Evolutionary conservation across 257 asterid species (phyloP).

Genomic region (Marsdenia floribunda): DNA sequence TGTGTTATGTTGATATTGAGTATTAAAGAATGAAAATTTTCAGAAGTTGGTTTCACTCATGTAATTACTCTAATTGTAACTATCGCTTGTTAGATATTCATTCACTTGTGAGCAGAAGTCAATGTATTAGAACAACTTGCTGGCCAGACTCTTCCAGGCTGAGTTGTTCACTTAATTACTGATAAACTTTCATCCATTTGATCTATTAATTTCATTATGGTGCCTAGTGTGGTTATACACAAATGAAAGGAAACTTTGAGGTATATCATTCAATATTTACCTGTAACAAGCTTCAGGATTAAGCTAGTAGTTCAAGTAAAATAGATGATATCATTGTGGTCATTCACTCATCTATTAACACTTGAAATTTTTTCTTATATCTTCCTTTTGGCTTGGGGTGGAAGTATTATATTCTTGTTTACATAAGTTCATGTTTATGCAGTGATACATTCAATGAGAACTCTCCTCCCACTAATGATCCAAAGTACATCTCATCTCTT

Average conservation of each 20-base stretch:
- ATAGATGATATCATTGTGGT: background rate
- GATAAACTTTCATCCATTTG: background rate
- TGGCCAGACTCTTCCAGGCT: background rate
- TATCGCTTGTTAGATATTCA: background rate
- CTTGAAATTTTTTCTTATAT: constrained; percentile 3
- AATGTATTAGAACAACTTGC: background rate
- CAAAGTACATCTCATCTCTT: constrained; percentile 71
- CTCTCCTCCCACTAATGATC: constrained; percentile 85
- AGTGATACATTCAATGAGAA: constrained; percentile 97
- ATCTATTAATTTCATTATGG: background rate
- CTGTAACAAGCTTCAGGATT: background rate
- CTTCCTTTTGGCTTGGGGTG: constrained; percentile 6
- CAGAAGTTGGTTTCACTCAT: background rate
- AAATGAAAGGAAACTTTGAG: background rate
- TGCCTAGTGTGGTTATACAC: background rate
- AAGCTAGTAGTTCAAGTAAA: background rate
- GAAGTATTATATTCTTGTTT: constrained; percentile 6
- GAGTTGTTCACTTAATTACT: background rate
- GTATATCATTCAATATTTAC: background rate
- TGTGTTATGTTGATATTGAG: background rate
- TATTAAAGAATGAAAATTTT: too few species aligned
- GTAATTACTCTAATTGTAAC: background rate
- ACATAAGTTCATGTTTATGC: constrained; percentile 25
- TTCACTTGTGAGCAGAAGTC: background rate
- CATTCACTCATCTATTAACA: too few species aligned